Base-by-base conservation (phyloP, 495 filamentous ascomycete genomes). In the Lindgomyces ingoldianus region DNA sequence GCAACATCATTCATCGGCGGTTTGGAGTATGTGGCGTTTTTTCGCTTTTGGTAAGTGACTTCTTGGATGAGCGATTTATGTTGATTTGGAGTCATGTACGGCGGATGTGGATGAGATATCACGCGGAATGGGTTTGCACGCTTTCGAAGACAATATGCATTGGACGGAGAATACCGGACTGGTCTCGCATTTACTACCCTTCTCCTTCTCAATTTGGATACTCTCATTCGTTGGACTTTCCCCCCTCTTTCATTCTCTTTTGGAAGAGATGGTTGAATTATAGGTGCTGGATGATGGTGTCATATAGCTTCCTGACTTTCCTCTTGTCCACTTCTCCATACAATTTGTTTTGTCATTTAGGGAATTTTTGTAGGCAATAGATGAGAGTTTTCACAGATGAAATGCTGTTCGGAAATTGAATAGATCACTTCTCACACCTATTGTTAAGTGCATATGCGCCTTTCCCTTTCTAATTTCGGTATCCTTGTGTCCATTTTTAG, bases 41-140 rank as follows among this genome's bases (percentile, higher is more conserved):
- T 24, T 3, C 51, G 29, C 49, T 55, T 55, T 39, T 55, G 51
- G 30, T 55, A 39, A 55, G 30, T 29, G 33, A 27, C 24, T 55
- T 27, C 36, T 55, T 55, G 29, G 51, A 42, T 39, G 26, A 41
- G 30, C 16, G 39, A 30, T 55, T 19, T 55, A 41, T 36, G 33
- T 55, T 52, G 11, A n/a, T 33, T 52, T 33, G 49, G 49, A 52
- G 25, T 52, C 24, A 3, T 30, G 49, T n/a, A 52, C 6, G 49
- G 24, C 19, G 49, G 49, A 52, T 52, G 24, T 11, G 49, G 22
- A 52, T 30, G 19, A 9, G 24, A 27, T 8, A 52, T 52, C 49
- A 27, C 6, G 4, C 30, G 51, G 51, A 33, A 39, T 55, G 27
- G 51, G 18, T 55, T 10, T 55, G 51, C 27, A 42, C 51, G 29